Evolutionary conservation across 345 rosid genomes (phyloP), one percentile per base, ranked within the genome.

Genomic region (Syzygium grande): DNA sequence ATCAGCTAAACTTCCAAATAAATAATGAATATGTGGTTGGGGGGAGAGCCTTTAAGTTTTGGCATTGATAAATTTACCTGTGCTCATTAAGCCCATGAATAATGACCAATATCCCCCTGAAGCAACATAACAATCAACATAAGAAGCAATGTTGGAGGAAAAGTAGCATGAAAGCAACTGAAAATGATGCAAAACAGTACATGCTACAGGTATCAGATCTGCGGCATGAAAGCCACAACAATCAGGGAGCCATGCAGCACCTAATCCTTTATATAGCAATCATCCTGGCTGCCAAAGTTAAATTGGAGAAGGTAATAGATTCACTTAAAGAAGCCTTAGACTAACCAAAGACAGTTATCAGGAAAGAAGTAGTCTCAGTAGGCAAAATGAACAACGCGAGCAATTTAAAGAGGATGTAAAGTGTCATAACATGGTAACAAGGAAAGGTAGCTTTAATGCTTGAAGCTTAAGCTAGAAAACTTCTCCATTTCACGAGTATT

Each of bases 1-100:
- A 59, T 19, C 29, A 13, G 56, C 27, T 43, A 23, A 55, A 77
- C 84, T 61, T 59, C 56, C 85, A 56, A 22, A 34, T 7, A 34
- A 73, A 73, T 7, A 73, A 38, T 10, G 83, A 73, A 73, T 73
- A 27, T 38, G 27, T 1, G 22, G 9, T 23, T 3, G 43, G 13
- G 16, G 9, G 53, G 84, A 27, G 8, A 46, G 65, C n/a, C 27
- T 51, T 52, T 27, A 0, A 63, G 9, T 34, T 63, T 0, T 16
- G 14, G 87, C 54, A 79, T 14, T 5, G 34, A 23, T 12, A 84
- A 77, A 85, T 19, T 91, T 94, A 98, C 99, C 99, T 92, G 91
- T 98, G 99, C 91, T 98, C 99, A 86, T 98, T 98, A 61, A 98
- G 92, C 87, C 99, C 99, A 38, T 98, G 99, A 43, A 98, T 93